phyloP scores from a whole-genome alignment of 495 filamentous ascomycete genomes.

The Bathelium albidoporum region DNA sequence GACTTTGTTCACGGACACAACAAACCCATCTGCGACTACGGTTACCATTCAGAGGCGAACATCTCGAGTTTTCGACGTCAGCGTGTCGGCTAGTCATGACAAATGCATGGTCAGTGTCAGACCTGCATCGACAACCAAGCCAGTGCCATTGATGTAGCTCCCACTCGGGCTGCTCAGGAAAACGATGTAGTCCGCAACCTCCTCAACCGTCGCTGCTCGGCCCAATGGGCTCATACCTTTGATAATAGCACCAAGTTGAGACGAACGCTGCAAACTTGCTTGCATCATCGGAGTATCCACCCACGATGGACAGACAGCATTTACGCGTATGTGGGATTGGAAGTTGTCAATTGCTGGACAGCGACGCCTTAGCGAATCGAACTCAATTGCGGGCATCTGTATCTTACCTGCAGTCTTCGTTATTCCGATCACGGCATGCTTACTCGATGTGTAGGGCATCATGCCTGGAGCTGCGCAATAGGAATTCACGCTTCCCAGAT shows the following conservation, averaged over 20 bases:
- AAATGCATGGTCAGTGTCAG: constrained; percentile 5
- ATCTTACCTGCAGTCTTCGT: constrained; percentile 13
- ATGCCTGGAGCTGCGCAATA: constrained; percentile 27
- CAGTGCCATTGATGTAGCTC: constrained; percentile 12
- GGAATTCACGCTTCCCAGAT: constrained; percentile 38
- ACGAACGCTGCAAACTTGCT: not conserved
- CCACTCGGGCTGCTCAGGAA: constrained; percentile 13
- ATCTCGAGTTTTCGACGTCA: no score
- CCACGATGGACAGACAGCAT: constrained; percentile 12
- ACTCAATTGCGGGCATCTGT: not conserved
- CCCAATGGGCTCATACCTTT: not conserved
- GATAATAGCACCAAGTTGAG: not conserved
- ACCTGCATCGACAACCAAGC: constrained; percentile 11
- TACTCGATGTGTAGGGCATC: constrained; percentile 37
- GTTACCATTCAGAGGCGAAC: no score
- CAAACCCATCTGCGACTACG: no score
- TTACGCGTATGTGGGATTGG: not conserved
- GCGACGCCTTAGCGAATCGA: not conserved
- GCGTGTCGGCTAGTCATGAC: no score
- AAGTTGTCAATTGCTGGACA: constrained; percentile 1
- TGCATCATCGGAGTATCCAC: constrained; percentile 12
- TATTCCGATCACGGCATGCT: constrained; percentile 42
- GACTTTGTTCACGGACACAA: no score
- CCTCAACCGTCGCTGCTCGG: constrained; percentile 2
- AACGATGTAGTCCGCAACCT: constrained; percentile 8